phyloP scores from a whole-genome alignment of 2,329 filamentous ascomycete species.

The Penicillium verrucosum region DNA sequence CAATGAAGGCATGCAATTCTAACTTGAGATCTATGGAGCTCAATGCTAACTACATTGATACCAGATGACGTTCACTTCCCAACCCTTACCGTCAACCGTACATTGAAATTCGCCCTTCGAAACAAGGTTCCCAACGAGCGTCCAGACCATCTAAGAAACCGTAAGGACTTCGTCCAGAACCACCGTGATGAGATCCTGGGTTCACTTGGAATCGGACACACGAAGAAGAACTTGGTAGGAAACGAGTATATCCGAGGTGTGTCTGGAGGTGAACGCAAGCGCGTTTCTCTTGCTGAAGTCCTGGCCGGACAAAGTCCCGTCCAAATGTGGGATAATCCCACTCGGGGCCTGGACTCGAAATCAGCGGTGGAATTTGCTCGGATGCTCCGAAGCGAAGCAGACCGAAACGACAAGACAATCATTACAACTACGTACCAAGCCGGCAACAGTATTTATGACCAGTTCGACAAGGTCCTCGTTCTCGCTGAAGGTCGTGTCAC shows the following conservation, averaged over 20 bases:
- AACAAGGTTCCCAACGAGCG: slow-evolving; percentile 39
- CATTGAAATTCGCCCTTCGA: slow-evolving; percentile 67
- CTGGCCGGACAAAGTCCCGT: slow-evolving; percentile 52
- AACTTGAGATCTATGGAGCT: too few relatives aligned
- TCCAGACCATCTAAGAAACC: slow-evolving; percentile 22
- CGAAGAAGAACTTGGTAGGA: slow-evolving; percentile 62
- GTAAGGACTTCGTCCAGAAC: slow-evolving; percentile 30
- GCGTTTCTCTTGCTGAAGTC: slow-evolving; percentile 63
- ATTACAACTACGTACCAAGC: slow-evolving; percentile 67
- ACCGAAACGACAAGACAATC: slow-evolving; percentile 56
- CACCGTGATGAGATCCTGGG: slow-evolving; percentile 34
- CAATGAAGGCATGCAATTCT: slow-evolving; percentile 51
- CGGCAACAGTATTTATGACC: slow-evolving; percentile 64
- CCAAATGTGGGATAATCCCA: slow-evolving; percentile 65
- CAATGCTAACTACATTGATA: neutral
- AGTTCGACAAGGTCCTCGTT: slow-evolving; percentile 67
- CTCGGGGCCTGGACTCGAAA: slow-evolving; percentile 62
- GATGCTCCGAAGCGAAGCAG: slow-evolving; percentile 58
- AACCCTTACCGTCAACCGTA: slow-evolving; percentile 69
- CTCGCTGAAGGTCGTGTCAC: slow-evolving; percentile 62
- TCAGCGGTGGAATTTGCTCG: slow-evolving; percentile 60
- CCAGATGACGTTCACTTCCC: slow-evolving; percentile 68
- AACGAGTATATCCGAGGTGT: slow-evolving; percentile 65
- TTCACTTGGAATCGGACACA: slow-evolving; percentile 46
- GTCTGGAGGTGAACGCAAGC: slow-evolving; percentile 65